Conservation (phyloP, 495 filamentous ascomycete genomes). For the Parathielavia hyrcaniae region DNA sequence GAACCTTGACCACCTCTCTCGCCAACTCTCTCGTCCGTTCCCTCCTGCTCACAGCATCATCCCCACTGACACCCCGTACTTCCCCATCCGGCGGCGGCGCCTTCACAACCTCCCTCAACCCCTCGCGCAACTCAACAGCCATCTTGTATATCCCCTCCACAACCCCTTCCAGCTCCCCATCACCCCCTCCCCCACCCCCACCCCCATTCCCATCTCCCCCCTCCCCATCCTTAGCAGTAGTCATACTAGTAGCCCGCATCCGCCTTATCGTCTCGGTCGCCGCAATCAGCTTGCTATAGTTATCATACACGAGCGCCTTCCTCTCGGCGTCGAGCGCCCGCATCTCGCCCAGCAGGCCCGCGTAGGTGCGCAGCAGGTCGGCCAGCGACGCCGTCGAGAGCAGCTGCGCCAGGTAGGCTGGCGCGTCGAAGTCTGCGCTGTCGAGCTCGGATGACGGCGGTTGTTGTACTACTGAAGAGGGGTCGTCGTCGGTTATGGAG, state of each 20-base stretch:
- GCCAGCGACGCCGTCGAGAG: conserved; percentile 58
- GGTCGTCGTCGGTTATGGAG: conserved; percentile 33
- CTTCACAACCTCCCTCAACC: conserved; percentile 44
- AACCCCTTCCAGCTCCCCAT: conserved; percentile 55
- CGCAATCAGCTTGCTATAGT: conserved; percentile 90
- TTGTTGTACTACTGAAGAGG: conserved; percentile 19
- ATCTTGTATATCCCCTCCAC: conserved; percentile 77
- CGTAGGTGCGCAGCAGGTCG: conserved; percentile 58
- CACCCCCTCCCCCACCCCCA: conserved; percentile 49
- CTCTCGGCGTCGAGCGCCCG: conserved; percentile 86
- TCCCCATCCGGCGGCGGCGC: conserved; percentile 20
- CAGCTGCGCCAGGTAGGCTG: conserved; percentile 56
- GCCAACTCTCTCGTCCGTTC: conserved; percentile 60
- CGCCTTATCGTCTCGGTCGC: conserved; percentile 88
- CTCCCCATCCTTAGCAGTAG: conserved; percentile 47
- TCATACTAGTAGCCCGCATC: conserved; percentile 62
- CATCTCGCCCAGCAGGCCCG: conserved; percentile 66
- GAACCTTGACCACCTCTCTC: conserved; percentile 56
- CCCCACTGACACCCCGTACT: conserved; percentile 22
- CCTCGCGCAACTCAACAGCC: conserved; percentile 56
- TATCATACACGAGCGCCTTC: conserved; percentile 96
- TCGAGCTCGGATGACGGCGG: conserved; percentile 49
- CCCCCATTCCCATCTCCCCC: conserved; percentile 63
- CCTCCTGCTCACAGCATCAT: conserved; percentile 47
- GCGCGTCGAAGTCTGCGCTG: conserved; percentile 48